These are phyloP conservation scores for Acanthamoeba royreba DNA, from an alignment of 208 protist genomes.

Conservation along the genomic window DNA sequence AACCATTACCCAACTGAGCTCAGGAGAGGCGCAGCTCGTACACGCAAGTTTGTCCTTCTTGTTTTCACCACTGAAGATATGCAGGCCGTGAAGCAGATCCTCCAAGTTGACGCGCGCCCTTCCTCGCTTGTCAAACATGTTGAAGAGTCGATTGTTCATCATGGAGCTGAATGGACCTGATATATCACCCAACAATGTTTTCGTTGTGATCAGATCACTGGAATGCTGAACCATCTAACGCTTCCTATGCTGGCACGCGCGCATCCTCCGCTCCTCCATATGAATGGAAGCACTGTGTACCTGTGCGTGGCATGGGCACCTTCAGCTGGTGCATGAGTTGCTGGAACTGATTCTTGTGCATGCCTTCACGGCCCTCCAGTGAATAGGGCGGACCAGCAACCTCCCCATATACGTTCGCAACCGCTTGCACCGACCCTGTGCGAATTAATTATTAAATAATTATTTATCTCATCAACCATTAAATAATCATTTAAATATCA, in stretches of 20 bases:
- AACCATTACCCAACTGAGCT: too few species aligned
- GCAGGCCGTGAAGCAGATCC: neutral
- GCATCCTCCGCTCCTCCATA: neutral
- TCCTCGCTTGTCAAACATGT: neutral
- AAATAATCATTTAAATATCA: neutral
- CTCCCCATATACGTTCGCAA: neutral
- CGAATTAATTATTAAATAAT: neutral
- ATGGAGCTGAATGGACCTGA: neutral
- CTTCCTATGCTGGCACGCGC: too few species aligned
- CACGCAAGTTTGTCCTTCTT: neutral
- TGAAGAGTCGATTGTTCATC: neutral
- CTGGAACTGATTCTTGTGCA: slow-evolving; percentile 10
- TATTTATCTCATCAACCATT: neutral
- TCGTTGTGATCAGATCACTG: too few species aligned
- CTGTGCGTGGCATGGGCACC: neutral
- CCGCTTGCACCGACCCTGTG: neutral
- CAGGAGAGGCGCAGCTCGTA: neutral
- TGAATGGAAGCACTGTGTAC: neutral
- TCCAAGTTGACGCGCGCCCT: neutral
- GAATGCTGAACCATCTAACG: too few species aligned
- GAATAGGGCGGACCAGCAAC: neutral
- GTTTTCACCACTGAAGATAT: neutral
- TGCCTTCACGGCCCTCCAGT: neutral
- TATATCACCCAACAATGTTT: too few species aligned
- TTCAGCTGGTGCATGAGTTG: neutral